Evolutionary conservation across 2,329 filamentous ascomycete species (phyloP), one percentile per base, ranked within the genome.

Genomic region (Aureobasidium sp.): DNA sequence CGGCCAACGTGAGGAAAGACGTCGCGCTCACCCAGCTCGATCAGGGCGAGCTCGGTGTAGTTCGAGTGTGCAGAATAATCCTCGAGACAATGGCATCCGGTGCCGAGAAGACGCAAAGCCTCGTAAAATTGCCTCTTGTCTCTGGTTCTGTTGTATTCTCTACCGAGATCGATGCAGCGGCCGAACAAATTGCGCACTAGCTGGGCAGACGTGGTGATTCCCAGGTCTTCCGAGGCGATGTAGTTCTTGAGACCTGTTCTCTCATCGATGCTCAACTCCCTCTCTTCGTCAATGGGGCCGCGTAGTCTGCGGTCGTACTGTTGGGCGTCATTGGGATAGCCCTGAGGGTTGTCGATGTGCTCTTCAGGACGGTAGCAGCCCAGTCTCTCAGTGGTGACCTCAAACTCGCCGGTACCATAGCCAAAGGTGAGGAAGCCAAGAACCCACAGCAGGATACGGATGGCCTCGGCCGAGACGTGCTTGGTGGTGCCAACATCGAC

Each of bases 161-260:
- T 70, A 9, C 78, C 78, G 61, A 76, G 80, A 65, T 80, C 78
- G 48, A 81, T 80, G 25, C 74, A 75, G 57, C 79, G 74, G 27
- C 75, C 72, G 52, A 81, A 78, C 20, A 76, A 77, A 67, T 70
- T 71, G 62, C 72, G 71, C 64, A 74, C 68, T 59, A 72, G 97
- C 42, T 89, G 92, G 8, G 89, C 80, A 65, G 91, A 96, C 22
- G 94, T 99, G 1, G 92, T 90, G 89, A 92, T 97, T 44, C 84
- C 83, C 5, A 91, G 90, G 15, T 77, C 79, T 73, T 97, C 93
- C 70, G 97, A 97, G 64, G 93, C 87, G 67, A 99, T 97, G 74
- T 99, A 99, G 73, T 97, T 97, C 76, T 97, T 99, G 93, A 99
- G 96, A n/a, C 92, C 92, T 0, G 90, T 94, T 22, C 70, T 67